Conservation (phyloP, 1,284 basidiomycete species). For the Tetrapyrgos nigripes region DNA sequence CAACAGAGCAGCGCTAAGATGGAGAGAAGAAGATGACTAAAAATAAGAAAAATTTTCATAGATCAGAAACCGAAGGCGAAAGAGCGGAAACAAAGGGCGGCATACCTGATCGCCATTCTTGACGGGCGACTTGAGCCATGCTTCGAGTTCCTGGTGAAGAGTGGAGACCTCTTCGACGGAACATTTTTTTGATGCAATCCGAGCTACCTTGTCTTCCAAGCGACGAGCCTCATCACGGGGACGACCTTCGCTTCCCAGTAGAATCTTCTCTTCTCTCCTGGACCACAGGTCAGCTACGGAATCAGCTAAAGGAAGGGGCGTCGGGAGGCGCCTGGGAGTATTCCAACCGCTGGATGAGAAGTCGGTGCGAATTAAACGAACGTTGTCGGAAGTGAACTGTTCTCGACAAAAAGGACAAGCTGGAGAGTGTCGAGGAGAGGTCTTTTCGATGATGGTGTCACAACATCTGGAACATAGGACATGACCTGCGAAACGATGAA, state of each 20-base stretch:
- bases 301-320: conserved; percentile 52
- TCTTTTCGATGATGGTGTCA: conserved; percentile 81
- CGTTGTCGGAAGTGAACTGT: conserved; percentile 63
- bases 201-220: conserved; percentile 77
- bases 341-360: conserved; percentile 68
- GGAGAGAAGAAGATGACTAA: conserved; percentile 62
- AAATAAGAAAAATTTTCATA: conserved; percentile 10
- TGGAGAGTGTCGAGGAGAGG: conserved; percentile 65
- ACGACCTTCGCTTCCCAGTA: conserved; percentile 42
- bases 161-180: conserved; percentile 80
- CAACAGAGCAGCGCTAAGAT: conserved; percentile 70
- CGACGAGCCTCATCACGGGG: conserved; percentile 64
- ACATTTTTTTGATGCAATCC: conserved; percentile 82
- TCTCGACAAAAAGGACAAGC: conserved; percentile 84
- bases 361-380: conserved; percentile 80
- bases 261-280: conserved; percentile 49
- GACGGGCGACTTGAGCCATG: conserved; percentile 67
- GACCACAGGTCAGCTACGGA: conserved; percentile 53
- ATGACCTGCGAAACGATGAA: conserved; percentile 57
- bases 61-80: neutral
- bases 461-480: conserved; percentile 77
- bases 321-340: conserved; percentile 61
- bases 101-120: conserved; percentile 67
- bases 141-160: conserved; percentile 76
- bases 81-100: conserved; percentile 8